These are phyloP conservation scores for Suillus americanus DNA, from an alignment of 768 basidiomycete species.

Conservation along the genomic window DNA sequence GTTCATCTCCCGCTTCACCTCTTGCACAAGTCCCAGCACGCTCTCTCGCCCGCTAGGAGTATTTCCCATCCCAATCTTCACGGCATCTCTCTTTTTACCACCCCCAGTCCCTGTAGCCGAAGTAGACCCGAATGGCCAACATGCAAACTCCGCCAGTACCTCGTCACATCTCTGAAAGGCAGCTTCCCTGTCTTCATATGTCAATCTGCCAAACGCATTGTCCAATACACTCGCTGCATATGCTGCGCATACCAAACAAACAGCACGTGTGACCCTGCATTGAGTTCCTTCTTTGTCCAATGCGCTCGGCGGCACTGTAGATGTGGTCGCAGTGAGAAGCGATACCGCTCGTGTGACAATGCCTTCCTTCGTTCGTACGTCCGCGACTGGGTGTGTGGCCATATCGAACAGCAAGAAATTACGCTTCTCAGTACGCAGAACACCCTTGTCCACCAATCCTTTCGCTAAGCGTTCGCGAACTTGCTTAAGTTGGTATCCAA, in stretches of 20 bases:
- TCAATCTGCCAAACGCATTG: conserved; percentile 85
- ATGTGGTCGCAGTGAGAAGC: conserved; percentile 80
- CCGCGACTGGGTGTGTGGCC: conserved; percentile 98
- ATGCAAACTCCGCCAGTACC: conserved; percentile 85
- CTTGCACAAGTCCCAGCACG: conserved; percentile 71
- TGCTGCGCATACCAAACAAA: conserved; percentile 85
- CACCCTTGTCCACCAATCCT: conserved; percentile 96
- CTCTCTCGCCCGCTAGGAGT: conserved; percentile 58
- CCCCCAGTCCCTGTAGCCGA: conserved; percentile 33
- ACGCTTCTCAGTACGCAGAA: conserved; percentile 97
- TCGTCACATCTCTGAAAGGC: conserved; percentile 95
- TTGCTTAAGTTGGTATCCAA: conserved; percentile 98
- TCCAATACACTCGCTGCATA: conserved; percentile 96
- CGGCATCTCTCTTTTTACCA: conserved; percentile 40
- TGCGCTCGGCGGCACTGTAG: conserved; percentile 73
- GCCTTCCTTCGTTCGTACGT: conserved; percentile 85
- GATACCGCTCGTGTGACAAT: conserved; percentile 75
- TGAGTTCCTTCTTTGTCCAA: conserved; percentile 77
- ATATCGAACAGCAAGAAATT: conserved; percentile 99
- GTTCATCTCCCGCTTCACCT: conserved; percentile 69
- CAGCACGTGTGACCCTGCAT: conserved; percentile 76
- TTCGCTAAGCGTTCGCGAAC: conserved; percentile 97
- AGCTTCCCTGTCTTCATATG: conserved; percentile 90
- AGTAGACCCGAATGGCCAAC: conserved; percentile 79
- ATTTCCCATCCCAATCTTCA: conserved; percentile 58